Conservation (phyloP, 371 early-diverging fungal species). For the Mortierella polycephala region DNA sequence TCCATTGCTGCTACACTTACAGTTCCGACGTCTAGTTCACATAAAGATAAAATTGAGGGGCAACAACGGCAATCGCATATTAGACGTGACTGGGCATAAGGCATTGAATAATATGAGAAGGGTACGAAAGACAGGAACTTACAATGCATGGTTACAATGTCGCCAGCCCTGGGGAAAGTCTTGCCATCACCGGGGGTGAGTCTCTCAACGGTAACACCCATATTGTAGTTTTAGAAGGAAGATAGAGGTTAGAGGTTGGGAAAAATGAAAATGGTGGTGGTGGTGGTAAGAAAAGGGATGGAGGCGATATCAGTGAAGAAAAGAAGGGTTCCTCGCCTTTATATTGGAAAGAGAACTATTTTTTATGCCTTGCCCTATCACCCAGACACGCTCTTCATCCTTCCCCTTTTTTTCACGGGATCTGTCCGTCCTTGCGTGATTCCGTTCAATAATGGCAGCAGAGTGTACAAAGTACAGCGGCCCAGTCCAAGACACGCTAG, state of each 20-base stretch:
- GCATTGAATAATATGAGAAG: not conserved
- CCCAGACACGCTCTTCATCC: not conserved
- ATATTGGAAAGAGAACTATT: not conserved
- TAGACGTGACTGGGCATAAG: no score
- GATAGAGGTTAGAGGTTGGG: not conserved
- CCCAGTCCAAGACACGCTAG: not conserved
- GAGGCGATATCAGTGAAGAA: constrained; percentile 3
- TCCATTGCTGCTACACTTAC: constrained; percentile 10
- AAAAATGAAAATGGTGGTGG: not conserved
- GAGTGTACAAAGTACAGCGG: not conserved
- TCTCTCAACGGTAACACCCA: constrained; percentile 57
- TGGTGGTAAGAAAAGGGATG: no score
- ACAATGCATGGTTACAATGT: constrained; percentile 80
- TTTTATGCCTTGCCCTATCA: no score
- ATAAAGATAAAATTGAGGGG: no score
- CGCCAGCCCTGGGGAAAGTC: constrained; percentile 88
- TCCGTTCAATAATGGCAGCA: not conserved
- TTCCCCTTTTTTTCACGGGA: not conserved
- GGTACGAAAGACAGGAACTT: constrained; percentile 54
- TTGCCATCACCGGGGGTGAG: constrained; percentile 76
- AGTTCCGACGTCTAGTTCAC: constrained; percentile 29
- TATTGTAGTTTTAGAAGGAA: not conserved
- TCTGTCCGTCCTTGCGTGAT: not conserved
- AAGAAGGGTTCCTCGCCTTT: not conserved
- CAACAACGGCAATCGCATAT: not conserved